Evolutionary conservation across 2,329 filamentous ascomycete species (phyloP).

Genomic region (Trichoderma oligosporum): DNA sequence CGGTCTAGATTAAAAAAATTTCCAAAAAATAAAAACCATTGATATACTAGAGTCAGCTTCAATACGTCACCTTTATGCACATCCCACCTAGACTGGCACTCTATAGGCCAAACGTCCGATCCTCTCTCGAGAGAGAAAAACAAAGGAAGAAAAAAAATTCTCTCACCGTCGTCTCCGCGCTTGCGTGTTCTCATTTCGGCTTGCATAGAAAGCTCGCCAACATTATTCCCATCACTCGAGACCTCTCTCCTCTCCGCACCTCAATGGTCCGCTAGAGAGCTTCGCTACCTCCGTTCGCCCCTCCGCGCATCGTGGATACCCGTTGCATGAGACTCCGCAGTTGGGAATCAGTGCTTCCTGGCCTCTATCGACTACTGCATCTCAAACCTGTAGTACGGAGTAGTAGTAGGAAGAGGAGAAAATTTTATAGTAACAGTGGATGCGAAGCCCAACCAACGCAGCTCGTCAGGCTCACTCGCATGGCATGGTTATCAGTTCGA

Average conservation of each 20-base stretch:
- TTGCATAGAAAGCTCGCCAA: conserved; percentile 4
- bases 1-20: not conserved
- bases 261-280: not conserved
- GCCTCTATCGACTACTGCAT: not conserved
- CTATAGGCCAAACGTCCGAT: not conserved
- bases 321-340: conserved; percentile 12
- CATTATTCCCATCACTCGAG: not conserved
- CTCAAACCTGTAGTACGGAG: too few species aligned
- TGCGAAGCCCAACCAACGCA: conserved; percentile 11
- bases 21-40: not conserved
- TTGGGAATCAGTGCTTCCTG: conserved; percentile 16
- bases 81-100: not conserved
- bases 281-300: not conserved
- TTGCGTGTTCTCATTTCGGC: not conserved
- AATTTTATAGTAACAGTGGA: not conserved
- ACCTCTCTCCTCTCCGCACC: too few species aligned
- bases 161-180: not conserved
- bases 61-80: conserved; percentile 8
- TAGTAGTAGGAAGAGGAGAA: too few species aligned
- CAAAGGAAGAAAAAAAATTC: conserved; percentile 5
- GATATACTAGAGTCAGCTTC: not conserved
- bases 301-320: not conserved
- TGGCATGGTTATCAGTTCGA: conserved; percentile 3
- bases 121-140: not conserved
- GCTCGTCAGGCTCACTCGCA: conserved; percentile 12